phyloP scores from a whole-genome alignment of 768 basidiomycete genomes.

The Pseudohyphozyma bogoriensis region DNA sequence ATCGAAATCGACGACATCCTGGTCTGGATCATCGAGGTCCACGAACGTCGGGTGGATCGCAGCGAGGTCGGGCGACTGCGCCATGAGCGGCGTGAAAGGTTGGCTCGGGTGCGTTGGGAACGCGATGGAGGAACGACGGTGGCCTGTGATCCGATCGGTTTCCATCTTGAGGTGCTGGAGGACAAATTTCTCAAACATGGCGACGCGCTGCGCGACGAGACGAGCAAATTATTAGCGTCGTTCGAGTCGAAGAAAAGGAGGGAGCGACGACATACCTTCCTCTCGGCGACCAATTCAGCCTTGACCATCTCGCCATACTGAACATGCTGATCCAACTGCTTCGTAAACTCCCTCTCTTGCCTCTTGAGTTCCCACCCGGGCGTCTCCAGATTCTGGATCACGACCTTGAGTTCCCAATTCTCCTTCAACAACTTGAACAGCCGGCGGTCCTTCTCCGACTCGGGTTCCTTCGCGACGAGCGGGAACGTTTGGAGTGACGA shows the following conservation, averaged over 20 bases:
- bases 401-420: slow-evolving; percentile 23
- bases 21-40: slow-evolving; percentile 23
- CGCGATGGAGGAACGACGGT: slow-evolving; percentile 9
- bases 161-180: slow-evolving; percentile 19
- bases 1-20: neutral
- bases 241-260: too few relatives aligned
- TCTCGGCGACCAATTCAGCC: slow-evolving; percentile 19
- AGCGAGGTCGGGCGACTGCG: slow-evolving; percentile 14
- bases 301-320: slow-evolving; percentile 16
- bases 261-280: slow-evolving; percentile 17
- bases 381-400: slow-evolving; percentile 26
- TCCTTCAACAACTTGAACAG: slow-evolving; percentile 10
- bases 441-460: slow-evolving; percentile 6
- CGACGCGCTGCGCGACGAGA: neutral
- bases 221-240: too few relatives aligned
- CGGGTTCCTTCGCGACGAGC: slow-evolving; percentile 1
- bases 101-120: neutral
- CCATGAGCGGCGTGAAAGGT: slow-evolving; percentile 19
- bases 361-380: slow-evolving; percentile 20
- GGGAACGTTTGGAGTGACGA: neutral
- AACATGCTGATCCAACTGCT: slow-evolving; percentile 15
- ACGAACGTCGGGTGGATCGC: slow-evolving; percentile 20
- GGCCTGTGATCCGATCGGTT: slow-evolving; percentile 6
- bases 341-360: slow-evolving; percentile 12
- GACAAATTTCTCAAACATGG: slow-evolving; percentile 28